Evolutionary conservation across 2,329 filamentous ascomycete species (phyloP).

Genomic region (Colletotrichum sp.): DNA sequence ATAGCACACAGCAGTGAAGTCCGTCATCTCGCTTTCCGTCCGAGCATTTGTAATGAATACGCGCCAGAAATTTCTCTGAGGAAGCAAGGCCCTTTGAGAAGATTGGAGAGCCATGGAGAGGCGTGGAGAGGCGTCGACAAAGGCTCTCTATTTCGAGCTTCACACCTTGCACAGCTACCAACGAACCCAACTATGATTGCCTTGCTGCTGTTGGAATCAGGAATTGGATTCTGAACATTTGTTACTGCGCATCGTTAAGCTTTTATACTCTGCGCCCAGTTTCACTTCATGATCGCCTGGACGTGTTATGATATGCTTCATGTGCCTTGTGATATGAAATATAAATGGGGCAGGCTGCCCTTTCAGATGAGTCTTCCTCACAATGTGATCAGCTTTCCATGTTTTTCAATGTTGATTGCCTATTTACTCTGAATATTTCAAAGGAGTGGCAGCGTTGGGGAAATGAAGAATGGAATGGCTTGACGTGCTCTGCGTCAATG

Average conservation of each 20-base stretch:
- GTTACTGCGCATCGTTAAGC: background rate
- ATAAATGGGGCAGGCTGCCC: background rate
- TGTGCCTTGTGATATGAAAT: background rate
- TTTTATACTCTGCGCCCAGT: background rate
- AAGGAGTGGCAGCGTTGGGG: background rate
- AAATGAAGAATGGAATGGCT: background rate
- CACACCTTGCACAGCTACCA: too few species aligned
- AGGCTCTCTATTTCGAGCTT: background rate
- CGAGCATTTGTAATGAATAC: background rate
- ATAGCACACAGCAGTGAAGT: background rate
- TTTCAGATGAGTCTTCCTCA: background rate
- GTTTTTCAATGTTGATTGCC: rapidly evolving
- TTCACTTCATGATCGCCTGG: background rate
- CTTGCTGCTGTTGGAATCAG: background rate
- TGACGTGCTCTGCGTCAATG: background rate
- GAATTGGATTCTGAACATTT: background rate
- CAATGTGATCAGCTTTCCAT: rapidly evolving
- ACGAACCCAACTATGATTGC: too few species aligned
- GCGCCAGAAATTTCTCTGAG: rapidly evolving
- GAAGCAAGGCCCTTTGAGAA: background rate
- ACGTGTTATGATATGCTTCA: background rate
- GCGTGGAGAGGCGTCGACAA: background rate
- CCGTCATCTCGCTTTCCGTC: background rate
- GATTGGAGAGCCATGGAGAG: too few species aligned
- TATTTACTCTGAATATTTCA: background rate